Conservation (phyloP, 208 protist species). For the Trypanosoma rangeli region DNA sequence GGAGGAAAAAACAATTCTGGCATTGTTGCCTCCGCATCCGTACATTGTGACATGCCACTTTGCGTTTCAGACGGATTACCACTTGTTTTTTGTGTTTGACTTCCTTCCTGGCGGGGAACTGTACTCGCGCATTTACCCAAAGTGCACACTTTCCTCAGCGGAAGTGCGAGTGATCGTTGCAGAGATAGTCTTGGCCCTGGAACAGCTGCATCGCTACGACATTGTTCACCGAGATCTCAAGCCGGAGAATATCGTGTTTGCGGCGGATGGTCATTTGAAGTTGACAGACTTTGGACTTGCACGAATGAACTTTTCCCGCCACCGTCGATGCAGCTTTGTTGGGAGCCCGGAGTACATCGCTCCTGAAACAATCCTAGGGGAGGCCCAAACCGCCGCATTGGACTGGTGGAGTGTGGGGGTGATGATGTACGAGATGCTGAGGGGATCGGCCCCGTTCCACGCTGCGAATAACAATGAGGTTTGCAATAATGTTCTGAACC, state of each 20-base stretch:
- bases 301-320: constrained; percentile 60
- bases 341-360: constrained; percentile 90
- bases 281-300: constrained; percentile 92
- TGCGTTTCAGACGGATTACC: constrained; percentile 86
- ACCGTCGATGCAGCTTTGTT: constrained; percentile 82
- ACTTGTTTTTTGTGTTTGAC: constrained; percentile 92
- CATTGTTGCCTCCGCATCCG: constrained; percentile 76
- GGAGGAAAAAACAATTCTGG: constrained; percentile 82
- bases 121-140: constrained; percentile 90
- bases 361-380: constrained; percentile 88
- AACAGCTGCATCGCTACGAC: constrained; percentile 85
- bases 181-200: constrained; percentile 89
- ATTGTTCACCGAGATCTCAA: constrained; percentile 91
- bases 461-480: constrained; percentile 83
- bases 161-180: constrained; percentile 88
- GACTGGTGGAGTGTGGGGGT: constrained; percentile 97
- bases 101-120: constrained; percentile 94
- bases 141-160: constrained; percentile 32
- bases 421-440: constrained; percentile 94
- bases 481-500: constrained; percentile 71
- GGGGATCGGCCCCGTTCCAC: constrained; percentile 91
- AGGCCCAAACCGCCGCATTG: constrained; percentile 91
- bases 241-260: constrained; percentile 89
- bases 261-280: constrained; percentile 74
- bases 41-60: constrained; percentile 88